Evolutionary conservation across 2,329 filamentous ascomycete species (phyloP), one percentile per base, ranked within the genome.

Genomic region (Aureobasidium vineae): DNA sequence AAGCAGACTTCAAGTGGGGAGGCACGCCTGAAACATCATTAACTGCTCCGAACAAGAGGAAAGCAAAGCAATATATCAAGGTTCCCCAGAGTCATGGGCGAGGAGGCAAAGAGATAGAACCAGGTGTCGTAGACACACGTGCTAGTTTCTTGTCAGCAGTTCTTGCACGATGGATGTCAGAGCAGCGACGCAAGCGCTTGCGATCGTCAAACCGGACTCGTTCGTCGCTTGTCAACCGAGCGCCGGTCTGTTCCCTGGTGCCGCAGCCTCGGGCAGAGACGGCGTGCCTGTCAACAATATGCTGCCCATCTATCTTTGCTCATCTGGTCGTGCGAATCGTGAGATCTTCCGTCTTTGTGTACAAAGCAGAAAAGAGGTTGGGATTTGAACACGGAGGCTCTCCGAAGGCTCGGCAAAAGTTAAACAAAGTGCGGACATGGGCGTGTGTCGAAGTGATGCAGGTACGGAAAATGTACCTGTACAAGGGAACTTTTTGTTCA

Each of bases 321-420:
- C n/a, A 28, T 41, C 38, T 19, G 54, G 54, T 59, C 40, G 54
- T 59, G 54, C 54, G 40, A 59, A 59, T 45, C 54, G 45, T 43
- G 40, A 59, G 38, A 43, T 59, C 40, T 26, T 59, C 54, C 40
- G 23, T n/a, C 19, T 5, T n/a, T n/a, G n/a, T n/a, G n/a, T n/a
- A n/a, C n/a, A n/a, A 50, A 19, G 26, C 26, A 43, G 21, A 19
- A n/a, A n/a, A 19, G 49, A 49, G 23, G 15, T 49, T 49, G 45
- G 23, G 50, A 15, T 1, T 7, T 7, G 26, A 19, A 33, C 49
- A 31, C 26, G 49, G 49, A 52, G 8, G 4, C 7, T 31, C 11
- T 52, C 49, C 49, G 49, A 52, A 28, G 10, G 26, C 19, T 2
- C 45, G 40, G 40, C 26, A 1, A 28, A 59, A 59, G 54, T 33